Evolutionary conservation across 2,329 filamentous ascomycete species (phyloP).

Genomic region (Biscogniauxia sp.): DNA sequence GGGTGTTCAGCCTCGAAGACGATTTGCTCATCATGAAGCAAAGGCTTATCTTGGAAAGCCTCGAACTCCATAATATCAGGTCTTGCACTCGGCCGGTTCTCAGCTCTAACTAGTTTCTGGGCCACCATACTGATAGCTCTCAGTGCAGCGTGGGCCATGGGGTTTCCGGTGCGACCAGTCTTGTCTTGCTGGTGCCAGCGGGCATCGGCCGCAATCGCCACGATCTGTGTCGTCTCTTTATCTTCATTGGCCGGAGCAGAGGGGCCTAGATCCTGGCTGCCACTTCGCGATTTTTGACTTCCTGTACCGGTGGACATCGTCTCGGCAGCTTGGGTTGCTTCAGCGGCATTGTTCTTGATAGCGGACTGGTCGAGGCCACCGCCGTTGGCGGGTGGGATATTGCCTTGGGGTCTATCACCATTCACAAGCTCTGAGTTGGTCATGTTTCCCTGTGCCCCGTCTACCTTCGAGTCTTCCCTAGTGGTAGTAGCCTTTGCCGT

Average conservation of each 20-base stretch:
- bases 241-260: slow-evolving; percentile 27
- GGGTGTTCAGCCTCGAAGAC: slow-evolving; percentile 65
- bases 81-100: slow-evolving; percentile 40
- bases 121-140: slow-evolving; percentile 82
- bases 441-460: slow-evolving; percentile 17
- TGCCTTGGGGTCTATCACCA: slow-evolving; percentile 5
- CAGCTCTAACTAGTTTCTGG: slow-evolving; percentile 59
- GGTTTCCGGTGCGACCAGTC: slow-evolving; percentile 58
- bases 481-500: slow-evolving; percentile 8
- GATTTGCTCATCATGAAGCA: slow-evolving; percentile 63
- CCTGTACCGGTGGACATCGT: slow-evolving; percentile 2
- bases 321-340: neutral
- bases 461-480: slow-evolving; percentile 23
- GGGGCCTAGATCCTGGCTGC: slow-evolving; percentile 7
- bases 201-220: slow-evolving; percentile 75
- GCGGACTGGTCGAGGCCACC: slow-evolving; percentile 4
- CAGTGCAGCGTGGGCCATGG: slow-evolving; percentile 75
- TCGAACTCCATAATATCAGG: slow-evolving; percentile 51
- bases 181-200: slow-evolving; percentile 60
- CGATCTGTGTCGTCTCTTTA: slow-evolving; percentile 48
- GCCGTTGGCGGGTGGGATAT: slow-evolving; percentile 1
- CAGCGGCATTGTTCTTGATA: neutral
- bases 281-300: slow-evolving; percentile 8
- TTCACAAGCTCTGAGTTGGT: slow-evolving; percentile 8
- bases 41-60: slow-evolving; percentile 65